Base-by-base conservation (phyloP, 805 yeast genomes). In the Hanseniaspora pseudoguilliermondii region DNA sequence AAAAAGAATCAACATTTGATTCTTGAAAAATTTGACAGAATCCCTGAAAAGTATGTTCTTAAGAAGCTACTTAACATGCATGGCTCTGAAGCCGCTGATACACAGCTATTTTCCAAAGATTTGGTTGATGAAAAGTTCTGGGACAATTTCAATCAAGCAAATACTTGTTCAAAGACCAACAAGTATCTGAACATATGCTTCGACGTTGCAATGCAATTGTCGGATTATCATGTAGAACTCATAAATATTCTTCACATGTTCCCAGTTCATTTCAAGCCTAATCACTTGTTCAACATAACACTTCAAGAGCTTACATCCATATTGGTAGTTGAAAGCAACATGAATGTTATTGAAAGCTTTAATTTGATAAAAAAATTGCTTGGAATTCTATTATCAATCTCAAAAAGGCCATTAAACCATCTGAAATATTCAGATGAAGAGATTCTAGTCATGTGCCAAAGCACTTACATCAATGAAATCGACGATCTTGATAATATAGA, bases 111-210 rank as follows among this genome's bases (percentile, higher is more conserved):
- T 32, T 46, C 56, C 8, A 41, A 46, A 46, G 56, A 53, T 16
- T 38, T 53, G 40, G 40, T 53, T 16, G 34, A 46, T 13, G 39
- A 44, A 4, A 53, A 53, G 27, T 53, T 53, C 23, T 53, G 56
- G 56, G 39, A 46, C 18, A 53, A 53, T 18, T 53, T 53, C 39
- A 53, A 46, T 15, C 46, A 39, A 25, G 56, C 56, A 4, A 53
- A 53, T 21, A 53, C 56, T 5, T 43, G 40, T 6, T 53, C 56
- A 34, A 44, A 39, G 35, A 39, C 56, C 13, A 53, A 53, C 29
- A 53, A 48, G 18, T 53, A 18, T 40, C 36, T 53, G 29, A 44
- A 27, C 8, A 36, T 21, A 10, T 53, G 56, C 21, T 27, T 38
- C 3, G 43, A 46, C 1, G 25, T 53, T 46, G 56, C 56, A 13